phyloP scores from a whole-genome alignment of 768 basidiomycete genomes.

The Leccinellum rugosiceps region DNA sequence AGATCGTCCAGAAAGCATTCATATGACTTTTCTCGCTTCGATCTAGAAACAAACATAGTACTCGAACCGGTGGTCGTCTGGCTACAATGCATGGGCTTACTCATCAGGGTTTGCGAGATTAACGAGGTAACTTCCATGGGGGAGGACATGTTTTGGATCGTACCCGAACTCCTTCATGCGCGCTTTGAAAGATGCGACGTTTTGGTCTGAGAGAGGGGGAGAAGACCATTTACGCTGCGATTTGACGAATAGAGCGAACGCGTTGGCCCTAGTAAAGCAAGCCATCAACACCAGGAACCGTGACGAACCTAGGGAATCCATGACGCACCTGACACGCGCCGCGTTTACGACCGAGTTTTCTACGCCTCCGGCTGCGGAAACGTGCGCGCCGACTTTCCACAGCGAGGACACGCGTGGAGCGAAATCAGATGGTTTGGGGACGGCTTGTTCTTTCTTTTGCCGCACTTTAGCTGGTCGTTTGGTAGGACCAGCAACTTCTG shows the following conservation, averaged over 20 bases:
- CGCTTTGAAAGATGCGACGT: slow-evolving; percentile 55
- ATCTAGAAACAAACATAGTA: slow-evolving; percentile 31
- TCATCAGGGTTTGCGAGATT: slow-evolving; percentile 79
- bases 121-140: slow-evolving; percentile 83
- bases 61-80: neutral
- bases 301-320: neutral
- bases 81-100: slow-evolving; percentile 40
- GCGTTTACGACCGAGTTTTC: slow-evolving; percentile 73
- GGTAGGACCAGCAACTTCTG: neutral
- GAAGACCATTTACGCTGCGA: slow-evolving; percentile 81
- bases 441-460: slow-evolving; percentile 7
- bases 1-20: slow-evolving; percentile 84
- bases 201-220: slow-evolving; percentile 50
- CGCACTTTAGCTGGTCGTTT: slow-evolving; percentile 7
- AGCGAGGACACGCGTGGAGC: slow-evolving; percentile 29
- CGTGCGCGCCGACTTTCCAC: slow-evolving; percentile 83
- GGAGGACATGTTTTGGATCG: slow-evolving; percentile 58
- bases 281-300: neutral
- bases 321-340: slow-evolving; percentile 57
- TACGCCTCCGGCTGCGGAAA: slow-evolving; percentile 77
- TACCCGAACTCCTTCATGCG: slow-evolving; percentile 64
- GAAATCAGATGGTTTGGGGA: slow-evolving; percentile 28
- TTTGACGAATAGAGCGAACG: slow-evolving; percentile 83
- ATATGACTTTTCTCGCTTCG: slow-evolving; percentile 68
- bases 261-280: slow-evolving; percentile 54